Conservation (phyloP, 345 rosid species). For the Heritiera fomes region DNA sequence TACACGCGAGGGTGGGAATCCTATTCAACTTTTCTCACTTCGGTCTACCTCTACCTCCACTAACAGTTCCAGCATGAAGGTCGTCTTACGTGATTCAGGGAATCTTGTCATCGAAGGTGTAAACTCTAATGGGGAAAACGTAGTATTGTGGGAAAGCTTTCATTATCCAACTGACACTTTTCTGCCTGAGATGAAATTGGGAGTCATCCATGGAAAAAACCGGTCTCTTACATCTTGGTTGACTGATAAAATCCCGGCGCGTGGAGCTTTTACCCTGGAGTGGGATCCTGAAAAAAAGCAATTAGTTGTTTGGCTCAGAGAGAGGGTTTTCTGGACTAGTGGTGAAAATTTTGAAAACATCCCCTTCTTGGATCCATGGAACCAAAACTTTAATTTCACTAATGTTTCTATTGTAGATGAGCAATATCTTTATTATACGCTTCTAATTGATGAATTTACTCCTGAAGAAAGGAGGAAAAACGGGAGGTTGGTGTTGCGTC, state of each 20-base stretch:
- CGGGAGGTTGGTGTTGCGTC: no score
- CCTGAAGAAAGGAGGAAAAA: no score
- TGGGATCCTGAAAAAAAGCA: neutral
- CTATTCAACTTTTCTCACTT: neutral
- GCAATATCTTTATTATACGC: no score
- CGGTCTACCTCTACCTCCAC: neutral
- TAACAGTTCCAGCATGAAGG: neutral
- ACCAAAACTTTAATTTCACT: neutral
- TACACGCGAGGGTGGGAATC: neutral
- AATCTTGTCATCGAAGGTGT: neutral
- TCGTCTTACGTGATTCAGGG: neutral
- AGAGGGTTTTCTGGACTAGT: neutral
- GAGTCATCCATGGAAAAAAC: neutral
- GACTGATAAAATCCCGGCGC: neutral
- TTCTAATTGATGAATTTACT: no score
- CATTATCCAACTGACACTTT: slow-evolving; percentile 4
- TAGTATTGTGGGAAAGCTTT: slow-evolving; percentile 6
- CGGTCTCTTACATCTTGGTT: neutral
- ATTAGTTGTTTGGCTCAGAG: neutral
- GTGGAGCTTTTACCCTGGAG: slow-evolving; percentile 2
- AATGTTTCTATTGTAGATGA: no score
- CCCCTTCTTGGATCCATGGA: fast-evolving
- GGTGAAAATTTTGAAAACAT: neutral
- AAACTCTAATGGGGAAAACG: neutral
- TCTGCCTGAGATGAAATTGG: slow-evolving; percentile 11